A percentile compares a stretch with the other conserved stretches of the same genome.
phyloP scores from a whole-genome alignment of 129 eudicot species.

The Tanacetum coccineum region DNA sequence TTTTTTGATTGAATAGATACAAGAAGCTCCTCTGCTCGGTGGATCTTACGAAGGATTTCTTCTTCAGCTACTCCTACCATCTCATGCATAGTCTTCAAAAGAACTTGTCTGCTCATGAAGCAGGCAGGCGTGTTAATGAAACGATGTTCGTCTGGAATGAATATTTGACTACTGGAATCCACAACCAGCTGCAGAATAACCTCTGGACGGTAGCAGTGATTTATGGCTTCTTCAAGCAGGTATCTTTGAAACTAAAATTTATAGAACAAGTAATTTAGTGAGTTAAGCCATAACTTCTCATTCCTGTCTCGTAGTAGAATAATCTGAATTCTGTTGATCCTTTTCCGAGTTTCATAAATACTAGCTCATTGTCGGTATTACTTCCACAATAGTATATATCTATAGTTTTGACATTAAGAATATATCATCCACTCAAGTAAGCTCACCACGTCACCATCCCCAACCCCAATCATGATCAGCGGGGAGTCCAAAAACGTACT shows the following conservation, averaged over 20 bases:
- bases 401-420: not conserved
- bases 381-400: not conserved
- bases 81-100: conserved; percentile 89
- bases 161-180: conserved; percentile 70
- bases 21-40: conserved; percentile 82
- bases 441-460: too few species aligned
- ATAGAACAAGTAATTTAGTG: conserved; percentile 9
- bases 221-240: conserved; percentile 92
- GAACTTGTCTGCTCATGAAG: conserved; percentile 49
- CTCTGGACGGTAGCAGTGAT: conserved; percentile 90
- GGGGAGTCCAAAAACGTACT: conserved; percentile 7
- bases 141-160: conserved; percentile 97
- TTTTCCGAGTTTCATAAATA: conserved; percentile 5
- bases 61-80: conserved; percentile 87
- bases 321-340: not conserved
- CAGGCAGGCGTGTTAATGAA: conserved; percentile 50
- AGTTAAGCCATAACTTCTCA: not conserved
- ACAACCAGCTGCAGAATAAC: conserved; percentile 61
- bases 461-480: too few species aligned
- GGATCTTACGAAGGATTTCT: conserved; percentile 99
- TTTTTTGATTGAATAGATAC: conserved; percentile 56
- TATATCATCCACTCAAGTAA: not conserved
- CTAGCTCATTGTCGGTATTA: not conserved
- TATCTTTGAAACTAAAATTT: conserved; percentile 18
- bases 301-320: conserved; percentile 9